Evolutionary conservation across 345 rosid genomes (phyloP).

Genomic region (Abelmoschus esculentus): DNA sequence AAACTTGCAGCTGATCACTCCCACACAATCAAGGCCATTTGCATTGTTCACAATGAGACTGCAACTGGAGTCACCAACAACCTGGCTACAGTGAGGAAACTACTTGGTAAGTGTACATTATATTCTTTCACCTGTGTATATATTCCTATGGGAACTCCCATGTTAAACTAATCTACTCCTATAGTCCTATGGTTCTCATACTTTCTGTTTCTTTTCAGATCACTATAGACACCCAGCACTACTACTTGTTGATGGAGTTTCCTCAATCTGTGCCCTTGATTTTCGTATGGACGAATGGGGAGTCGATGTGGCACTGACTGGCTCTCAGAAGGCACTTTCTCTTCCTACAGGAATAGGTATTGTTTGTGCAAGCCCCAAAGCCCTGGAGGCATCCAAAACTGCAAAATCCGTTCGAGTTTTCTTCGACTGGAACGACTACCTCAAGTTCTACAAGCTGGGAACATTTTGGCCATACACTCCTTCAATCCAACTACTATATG

Average conservation of each 20-base stretch:
- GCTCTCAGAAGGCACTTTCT: conserved; percentile 98
- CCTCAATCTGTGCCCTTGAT: conserved; percentile 93
- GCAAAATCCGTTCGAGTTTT: conserved; percentile 74
- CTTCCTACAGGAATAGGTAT: conserved; percentile 95
- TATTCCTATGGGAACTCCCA: background rate
- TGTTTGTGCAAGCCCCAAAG: conserved; percentile 94
- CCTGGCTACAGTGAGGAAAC: conserved; percentile 73
- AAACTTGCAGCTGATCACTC: conserved; percentile 75
- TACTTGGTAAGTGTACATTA: conserved; percentile 48
- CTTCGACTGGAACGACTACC: conserved; percentile 93
- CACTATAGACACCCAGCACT: conserved; percentile 90
- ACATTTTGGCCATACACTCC: conserved; percentile 86
- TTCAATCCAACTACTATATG: conserved; percentile 82
- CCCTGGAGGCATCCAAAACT: conserved; percentile 79
- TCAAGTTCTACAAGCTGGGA: conserved; percentile 81
- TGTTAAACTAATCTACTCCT: no score
- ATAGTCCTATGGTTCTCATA: background rate
- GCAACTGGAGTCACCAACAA: conserved; percentile 98
- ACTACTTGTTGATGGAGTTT: conserved; percentile 90
- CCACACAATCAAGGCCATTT: conserved; percentile 86
- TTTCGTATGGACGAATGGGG: conserved; percentile 31
- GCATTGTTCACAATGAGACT: conserved; percentile 97
- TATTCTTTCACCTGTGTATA: conserved; percentile 20
- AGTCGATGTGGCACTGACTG: conserved; percentile 88
- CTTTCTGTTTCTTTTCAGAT: conserved; percentile 34